Percentiles rank a stretch among this genome's conserved stretches.
These are phyloP conservation scores for Nothophoma quercina DNA, from an alignment of 2,329 filamentous ascomycete genomes.

Conservation along the genomic window DNA sequence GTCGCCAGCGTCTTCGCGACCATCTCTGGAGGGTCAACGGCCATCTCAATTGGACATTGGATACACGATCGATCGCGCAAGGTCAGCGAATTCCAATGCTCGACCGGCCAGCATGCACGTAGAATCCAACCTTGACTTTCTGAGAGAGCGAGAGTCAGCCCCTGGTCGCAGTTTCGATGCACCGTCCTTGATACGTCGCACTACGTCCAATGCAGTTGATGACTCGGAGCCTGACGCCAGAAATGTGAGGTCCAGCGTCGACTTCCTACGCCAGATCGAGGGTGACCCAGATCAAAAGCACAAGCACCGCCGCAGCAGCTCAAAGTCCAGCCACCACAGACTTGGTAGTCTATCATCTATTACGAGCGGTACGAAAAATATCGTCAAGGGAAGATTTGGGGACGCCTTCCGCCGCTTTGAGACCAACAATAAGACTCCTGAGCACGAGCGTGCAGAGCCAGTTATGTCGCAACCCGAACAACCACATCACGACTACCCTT, in stretches of 20 bases:
- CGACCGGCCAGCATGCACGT: slow-evolving; percentile 85
- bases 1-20: slow-evolving; percentile 65
- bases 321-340: slow-evolving; percentile 70
- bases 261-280: slow-evolving; percentile 81
- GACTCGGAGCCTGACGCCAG: slow-evolving; percentile 63
- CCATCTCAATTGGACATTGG: slow-evolving; percentile 68
- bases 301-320: slow-evolving; percentile 63
- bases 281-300: slow-evolving; percentile 61
- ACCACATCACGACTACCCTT: slow-evolving; percentile 28
- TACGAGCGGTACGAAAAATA: slow-evolving; percentile 77
- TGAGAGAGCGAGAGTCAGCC: slow-evolving; percentile 76
- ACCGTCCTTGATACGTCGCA: slow-evolving; percentile 37
- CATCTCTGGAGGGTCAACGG: slow-evolving; percentile 75
- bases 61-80: slow-evolving; percentile 65
- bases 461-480: slow-evolving; percentile 40
- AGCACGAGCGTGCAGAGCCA: slow-evolving; percentile 38
- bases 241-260: slow-evolving; percentile 79
- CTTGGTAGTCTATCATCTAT: slow-evolving; percentile 74
- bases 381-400: slow-evolving; percentile 87
- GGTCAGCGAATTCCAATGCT: slow-evolving; percentile 70
- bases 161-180: slow-evolving; percentile 46
- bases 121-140: slow-evolving; percentile 81
- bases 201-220: slow-evolving; percentile 40
- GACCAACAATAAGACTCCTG: slow-evolving; percentile 51
- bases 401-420: slow-evolving; percentile 96